Evolutionary conservation across 2,329 filamentous ascomycete species (phyloP).

Genomic region (Ciborinia camelliae): DNA sequence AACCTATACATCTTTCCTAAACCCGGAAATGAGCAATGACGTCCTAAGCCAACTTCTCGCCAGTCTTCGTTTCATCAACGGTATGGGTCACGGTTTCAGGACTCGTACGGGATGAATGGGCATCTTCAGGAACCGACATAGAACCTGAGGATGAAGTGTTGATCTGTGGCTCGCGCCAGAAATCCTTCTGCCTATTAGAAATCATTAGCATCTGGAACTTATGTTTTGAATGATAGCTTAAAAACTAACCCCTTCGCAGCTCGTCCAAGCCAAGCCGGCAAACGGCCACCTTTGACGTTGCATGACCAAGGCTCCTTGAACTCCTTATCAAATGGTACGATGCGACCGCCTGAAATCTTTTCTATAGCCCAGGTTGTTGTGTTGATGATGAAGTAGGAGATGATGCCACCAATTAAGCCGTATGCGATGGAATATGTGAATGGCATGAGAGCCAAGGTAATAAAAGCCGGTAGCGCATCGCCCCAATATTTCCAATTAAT

Average conservation of each 20-base stretch:
- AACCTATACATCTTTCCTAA: background rate
- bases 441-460: slow-evolving; percentile 82
- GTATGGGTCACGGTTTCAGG: background rate
- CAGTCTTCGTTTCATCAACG: background rate
- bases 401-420: slow-evolving; percentile 75
- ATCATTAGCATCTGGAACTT: slow-evolving; percentile 33
- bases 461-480: slow-evolving; percentile 78
- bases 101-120: background rate
- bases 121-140: background rate
- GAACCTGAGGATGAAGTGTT: slow-evolving; percentile 5
- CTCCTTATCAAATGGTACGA: slow-evolving; percentile 71
- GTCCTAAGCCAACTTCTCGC: slow-evolving; percentile 4
- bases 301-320: slow-evolving; percentile 79
- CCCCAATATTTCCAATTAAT: slow-evolving; percentile 89
- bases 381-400: slow-evolving; percentile 74
- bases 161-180: slow-evolving; percentile 25
- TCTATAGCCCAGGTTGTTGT: slow-evolving; percentile 67
- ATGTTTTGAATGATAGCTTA: no score
- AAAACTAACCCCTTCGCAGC: slow-evolving; percentile 23
- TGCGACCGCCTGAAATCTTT: slow-evolving; percentile 61
- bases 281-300: slow-evolving; percentile 67
- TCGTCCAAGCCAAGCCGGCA: slow-evolving; percentile 70
- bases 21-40: background rate
- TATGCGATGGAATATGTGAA: slow-evolving; percentile 89
- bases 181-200: slow-evolving; percentile 42